Evolutionary conservation across 2,329 filamentous ascomycete species (phyloP), one percentile per base, ranked within the genome.

Genomic region (Cladophialophora immunda): DNA sequence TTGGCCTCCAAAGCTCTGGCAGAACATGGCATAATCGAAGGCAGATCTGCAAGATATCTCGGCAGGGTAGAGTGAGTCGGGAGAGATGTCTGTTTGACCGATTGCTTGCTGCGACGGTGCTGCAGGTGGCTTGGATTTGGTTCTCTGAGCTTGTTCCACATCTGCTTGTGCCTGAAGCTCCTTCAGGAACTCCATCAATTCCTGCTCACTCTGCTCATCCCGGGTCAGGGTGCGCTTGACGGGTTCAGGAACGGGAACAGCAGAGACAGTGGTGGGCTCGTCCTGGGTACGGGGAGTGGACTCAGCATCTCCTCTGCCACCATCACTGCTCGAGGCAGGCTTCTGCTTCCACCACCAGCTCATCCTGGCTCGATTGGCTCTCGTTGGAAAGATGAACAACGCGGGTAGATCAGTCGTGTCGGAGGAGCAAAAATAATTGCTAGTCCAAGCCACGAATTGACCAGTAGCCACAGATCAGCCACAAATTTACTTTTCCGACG

Each of bases 21-120:
- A 99, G 84, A 94, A 92, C 86, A 94, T 97, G 67, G 94, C 94
- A 70, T 89, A 86, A 82, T 99, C 95, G 81, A 99, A 98, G 73
- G 93, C 91, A 68, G 90, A 86, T 59, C 92, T 90, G 83, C 95
- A 98, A 75, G 91, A 94, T 90, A 98, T 95, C 60, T 85, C 88
- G 50, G 89, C 89, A 0, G 93, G 92, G 68, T 95, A 91, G 58
- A 92, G 84, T 69, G 89, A 87, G 71, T 92, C 88, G 72, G 89
- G 86, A 66, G 91, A 78, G 66, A 84, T 72, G 59, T 74, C 72
- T 32, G 55, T 56, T 1, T 66, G 74, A 61, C 41, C 71, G 70
- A 70, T 67, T 71, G 59, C 73, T 75, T 65, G 19, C 17, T 65
- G 60, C 45, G 63, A 30, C 19, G 29, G 45, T 45, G 50, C 57